Conservation (phyloP, 2,329 filamentous ascomycete species). For the Rhynchosporium graminicola region DNA sequence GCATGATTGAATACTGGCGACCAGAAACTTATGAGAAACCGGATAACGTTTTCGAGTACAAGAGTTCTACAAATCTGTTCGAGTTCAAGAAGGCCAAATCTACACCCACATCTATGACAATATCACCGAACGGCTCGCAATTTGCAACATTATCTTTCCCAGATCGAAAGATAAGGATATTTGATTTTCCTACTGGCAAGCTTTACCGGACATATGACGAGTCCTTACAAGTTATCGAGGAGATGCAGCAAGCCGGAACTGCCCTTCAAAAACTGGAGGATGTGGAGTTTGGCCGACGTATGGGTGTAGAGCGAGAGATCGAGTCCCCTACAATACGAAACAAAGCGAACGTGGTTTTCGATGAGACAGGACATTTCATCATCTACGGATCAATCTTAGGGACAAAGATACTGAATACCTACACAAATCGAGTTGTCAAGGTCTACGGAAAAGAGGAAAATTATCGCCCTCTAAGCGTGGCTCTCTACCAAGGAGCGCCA, state of each 20-base stretch:
- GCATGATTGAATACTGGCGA: slow-evolving; percentile 97
- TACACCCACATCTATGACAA: slow-evolving; percentile 74
- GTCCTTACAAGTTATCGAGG: slow-evolving; percentile 81
- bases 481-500: slow-evolving; percentile 91
- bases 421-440: slow-evolving; percentile 89
- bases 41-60: slow-evolving; percentile 86
- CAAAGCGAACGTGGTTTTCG: slow-evolving; percentile 86
- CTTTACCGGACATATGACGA: slow-evolving; percentile 93
- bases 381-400: slow-evolving; percentile 91
- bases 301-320: slow-evolving; percentile 84
- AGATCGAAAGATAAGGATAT: slow-evolving; percentile 88
- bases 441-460: slow-evolving; percentile 89
- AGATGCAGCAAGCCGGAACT: slow-evolving; percentile 95
- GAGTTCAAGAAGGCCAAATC: slow-evolving; percentile 97
- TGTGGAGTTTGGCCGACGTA: slow-evolving; percentile 85
- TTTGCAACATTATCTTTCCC: slow-evolving; percentile 91
- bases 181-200: slow-evolving; percentile 88
- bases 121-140: slow-evolving; percentile 83
- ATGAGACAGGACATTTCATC: slow-evolving; percentile 94
- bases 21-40: slow-evolving; percentile 87
- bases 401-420: slow-evolving; percentile 92
- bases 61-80: slow-evolving; percentile 91
- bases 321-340: slow-evolving; percentile 67
- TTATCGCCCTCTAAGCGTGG: slow-evolving; percentile 78
- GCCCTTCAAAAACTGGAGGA: slow-evolving; percentile 79